Percentiles rank a stretch among this genome's conserved stretches.
These are phyloP conservation scores for Trametes meyenii DNA, from an alignment of 768 basidiomycete genomes.

Conservation along the genomic window DNA sequence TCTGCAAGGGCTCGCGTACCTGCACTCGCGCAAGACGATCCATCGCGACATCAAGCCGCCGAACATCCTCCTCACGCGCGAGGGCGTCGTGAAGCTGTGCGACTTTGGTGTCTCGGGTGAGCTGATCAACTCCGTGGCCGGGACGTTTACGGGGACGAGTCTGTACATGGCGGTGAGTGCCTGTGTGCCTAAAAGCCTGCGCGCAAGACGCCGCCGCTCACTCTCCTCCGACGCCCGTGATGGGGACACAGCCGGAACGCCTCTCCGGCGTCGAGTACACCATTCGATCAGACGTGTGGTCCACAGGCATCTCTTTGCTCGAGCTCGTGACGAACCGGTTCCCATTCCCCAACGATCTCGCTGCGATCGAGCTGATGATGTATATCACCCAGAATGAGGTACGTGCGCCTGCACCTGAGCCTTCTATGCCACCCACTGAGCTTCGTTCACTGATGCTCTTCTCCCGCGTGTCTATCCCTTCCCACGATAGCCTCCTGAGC, in stretches of 20 bases:
- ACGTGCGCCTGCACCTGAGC: slow-evolving; percentile 29
- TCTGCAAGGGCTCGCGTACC: slow-evolving; percentile 89
- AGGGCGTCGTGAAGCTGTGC: slow-evolving; percentile 88
- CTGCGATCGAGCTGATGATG: slow-evolving; percentile 93
- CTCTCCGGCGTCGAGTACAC: slow-evolving; percentile 91
- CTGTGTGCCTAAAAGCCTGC: not conserved
- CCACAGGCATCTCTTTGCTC: slow-evolving; percentile 90
- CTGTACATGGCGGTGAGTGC: slow-evolving; percentile 96
- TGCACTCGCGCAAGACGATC: slow-evolving; percentile 90
- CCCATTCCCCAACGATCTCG: slow-evolving; percentile 90
- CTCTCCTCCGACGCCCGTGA: slow-evolving; percentile 6
- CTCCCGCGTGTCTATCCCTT: slow-evolving; percentile 25
- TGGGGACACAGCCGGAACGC: slow-evolving; percentile 75
- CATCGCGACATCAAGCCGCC: slow-evolving; percentile 97
- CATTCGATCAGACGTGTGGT: slow-evolving; percentile 98
- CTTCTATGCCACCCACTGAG: slow-evolving; percentile 11
- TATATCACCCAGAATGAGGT: slow-evolving; percentile 85
- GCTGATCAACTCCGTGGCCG: slow-evolving; percentile 86
- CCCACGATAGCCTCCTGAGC: slow-evolving; percentile 67
- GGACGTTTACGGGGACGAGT: slow-evolving; percentile 97
- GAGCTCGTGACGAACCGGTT: slow-evolving; percentile 94
- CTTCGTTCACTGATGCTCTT: slow-evolving; percentile 17
- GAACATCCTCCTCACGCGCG: slow-evolving; percentile 85
- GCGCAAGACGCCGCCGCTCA: not conserved
- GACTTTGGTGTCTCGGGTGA: slow-evolving; percentile 99